Percentiles rank a stretch among this genome's conserved stretches.
Conservation (phyloP, 176 grass and related monocot species). For the Paspalum vaginatum region DNA sequence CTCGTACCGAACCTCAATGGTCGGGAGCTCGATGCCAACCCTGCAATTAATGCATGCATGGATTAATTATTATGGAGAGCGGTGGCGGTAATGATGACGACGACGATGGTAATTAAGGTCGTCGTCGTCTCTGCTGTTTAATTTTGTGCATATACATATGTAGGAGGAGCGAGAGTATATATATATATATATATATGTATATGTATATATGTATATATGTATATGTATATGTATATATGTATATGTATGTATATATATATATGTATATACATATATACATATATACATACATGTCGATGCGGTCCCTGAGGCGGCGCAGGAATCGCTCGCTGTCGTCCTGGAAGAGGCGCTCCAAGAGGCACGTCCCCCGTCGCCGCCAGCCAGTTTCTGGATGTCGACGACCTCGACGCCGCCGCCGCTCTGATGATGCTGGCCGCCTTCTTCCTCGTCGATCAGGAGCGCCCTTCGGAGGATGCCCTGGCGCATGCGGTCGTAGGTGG, state of each 20-base stretch:
- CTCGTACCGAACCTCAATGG: slow-evolving; percentile 70
- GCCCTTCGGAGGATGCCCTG: slow-evolving; percentile 49
- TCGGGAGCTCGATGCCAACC: slow-evolving; percentile 77
- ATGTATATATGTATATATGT: too few relatives aligned
- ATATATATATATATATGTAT: too few relatives aligned
- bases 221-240: too few relatives aligned
- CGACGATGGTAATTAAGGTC: too few relatives aligned
- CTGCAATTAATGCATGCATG: slow-evolving; percentile 17
- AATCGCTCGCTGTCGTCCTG: slow-evolving; percentile 81
- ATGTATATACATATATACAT: too few relatives aligned
- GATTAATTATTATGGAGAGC: neutral
- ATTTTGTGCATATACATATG: too few relatives aligned
- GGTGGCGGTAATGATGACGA: too few relatives aligned
- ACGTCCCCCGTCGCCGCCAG: slow-evolving; percentile 24
- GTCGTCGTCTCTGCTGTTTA: too few relatives aligned
- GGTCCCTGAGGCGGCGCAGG: slow-evolving; percentile 48
- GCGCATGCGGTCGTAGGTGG: slow-evolving; percentile 85
- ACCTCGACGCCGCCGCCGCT: slow-evolving; percentile 28
- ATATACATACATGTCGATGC: slow-evolving; percentile 56
- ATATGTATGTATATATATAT: too few relatives aligned
- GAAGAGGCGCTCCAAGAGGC: slow-evolving; percentile 54
- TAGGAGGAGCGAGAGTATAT: too few relatives aligned
- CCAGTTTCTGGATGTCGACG: slow-evolving; percentile 51
- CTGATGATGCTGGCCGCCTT: neutral
- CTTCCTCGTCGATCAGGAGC: neutral